phyloP scores from a whole-genome alignment of 495 filamentous ascomycete genomes.

The Talaromyces nanjingensis region DNA sequence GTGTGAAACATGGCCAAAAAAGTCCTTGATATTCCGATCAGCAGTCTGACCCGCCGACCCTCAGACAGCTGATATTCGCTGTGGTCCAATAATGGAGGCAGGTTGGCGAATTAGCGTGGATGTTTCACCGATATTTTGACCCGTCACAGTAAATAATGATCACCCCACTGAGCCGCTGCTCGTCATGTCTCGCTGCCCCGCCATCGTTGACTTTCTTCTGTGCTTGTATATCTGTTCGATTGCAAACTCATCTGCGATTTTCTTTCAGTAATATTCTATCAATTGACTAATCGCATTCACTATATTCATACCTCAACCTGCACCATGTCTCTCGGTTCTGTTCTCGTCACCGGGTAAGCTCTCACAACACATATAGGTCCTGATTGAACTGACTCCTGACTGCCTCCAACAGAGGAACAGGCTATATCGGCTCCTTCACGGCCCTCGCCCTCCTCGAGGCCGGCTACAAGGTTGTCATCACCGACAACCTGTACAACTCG shows the following conservation, averaged over 20 bases:
- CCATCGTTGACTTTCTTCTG: background rate
- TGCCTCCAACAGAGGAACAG: constrained; percentile 65
- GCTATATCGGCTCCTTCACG: constrained; percentile 99
- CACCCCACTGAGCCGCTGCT: background rate
- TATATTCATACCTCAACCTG: background rate
- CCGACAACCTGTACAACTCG: constrained; percentile 95
- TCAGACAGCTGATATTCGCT: background rate
- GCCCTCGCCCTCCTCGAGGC: constrained; percentile 83
- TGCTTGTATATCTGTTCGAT: background rate
- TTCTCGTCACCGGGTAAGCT: constrained; percentile 84
- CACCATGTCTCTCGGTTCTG: constrained; percentile 74
- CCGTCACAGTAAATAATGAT: no score
- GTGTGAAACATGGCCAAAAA: background rate
- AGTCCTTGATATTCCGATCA: background rate
- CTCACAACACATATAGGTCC: constrained; percentile 9
- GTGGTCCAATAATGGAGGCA: background rate
- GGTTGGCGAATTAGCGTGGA: background rate
- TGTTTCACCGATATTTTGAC: constrained; percentile 2
- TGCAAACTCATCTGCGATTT: background rate
- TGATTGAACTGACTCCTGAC: constrained; percentile 3
- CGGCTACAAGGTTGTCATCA: constrained; percentile 91
- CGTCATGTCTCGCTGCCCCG: background rate
- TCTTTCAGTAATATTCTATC: background rate
- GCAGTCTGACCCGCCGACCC: background rate
- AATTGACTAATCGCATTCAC: background rate